phyloP scores from a whole-genome alignment of 2,329 filamentous ascomycete genomes.

The Aspergillus tanneri region DNA sequence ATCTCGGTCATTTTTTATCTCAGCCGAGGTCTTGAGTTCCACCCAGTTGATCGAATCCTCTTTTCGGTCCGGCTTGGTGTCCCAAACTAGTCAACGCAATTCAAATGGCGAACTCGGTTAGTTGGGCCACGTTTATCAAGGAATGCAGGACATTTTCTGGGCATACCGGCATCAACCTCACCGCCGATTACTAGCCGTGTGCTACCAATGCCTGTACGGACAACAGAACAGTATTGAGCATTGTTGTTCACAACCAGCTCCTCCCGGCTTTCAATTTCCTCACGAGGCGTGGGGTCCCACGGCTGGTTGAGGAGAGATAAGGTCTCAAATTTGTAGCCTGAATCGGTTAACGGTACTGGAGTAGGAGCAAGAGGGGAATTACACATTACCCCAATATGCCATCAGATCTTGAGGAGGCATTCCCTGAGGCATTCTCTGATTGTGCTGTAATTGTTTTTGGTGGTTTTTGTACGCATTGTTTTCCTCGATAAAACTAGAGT shows the following conservation, averaged over 20 bases:
- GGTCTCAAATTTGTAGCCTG: slow-evolving; percentile 96
- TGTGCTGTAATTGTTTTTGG: slow-evolving; percentile 58
- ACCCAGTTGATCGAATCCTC: slow-evolving; percentile 82
- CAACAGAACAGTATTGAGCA: slow-evolving; percentile 93
- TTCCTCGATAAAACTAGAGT: slow-evolving; percentile 81
- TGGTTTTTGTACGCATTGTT: slow-evolving; percentile 71
- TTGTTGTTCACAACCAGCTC: slow-evolving; percentile 77
- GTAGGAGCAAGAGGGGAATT: background rate
- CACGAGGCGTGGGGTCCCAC: slow-evolving; percentile 70
- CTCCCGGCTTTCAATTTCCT: slow-evolving; percentile 75
- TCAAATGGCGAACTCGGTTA: no score
- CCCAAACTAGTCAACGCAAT: slow-evolving; percentile 84
- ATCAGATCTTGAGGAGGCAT: slow-evolving; percentile 72
- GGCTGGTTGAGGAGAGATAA: slow-evolving; percentile 71
- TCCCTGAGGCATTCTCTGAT: slow-evolving; percentile 51
- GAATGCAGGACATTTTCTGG: no score
- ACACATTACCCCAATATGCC: slow-evolving; percentile 77
- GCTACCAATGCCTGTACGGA: slow-evolving; percentile 80
- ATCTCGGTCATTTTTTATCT: slow-evolving; percentile 67
- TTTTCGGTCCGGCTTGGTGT: slow-evolving; percentile 67
- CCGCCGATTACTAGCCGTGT: slow-evolving; percentile 77
- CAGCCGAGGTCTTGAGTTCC: slow-evolving; percentile 86
- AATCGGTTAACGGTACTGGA: slow-evolving; percentile 7
- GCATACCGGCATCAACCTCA: slow-evolving; percentile 83
- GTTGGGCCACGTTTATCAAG: no score